phyloP scores from a whole-genome alignment of 148 eudicot genomes.

The Rhododendron vialii region DNA sequence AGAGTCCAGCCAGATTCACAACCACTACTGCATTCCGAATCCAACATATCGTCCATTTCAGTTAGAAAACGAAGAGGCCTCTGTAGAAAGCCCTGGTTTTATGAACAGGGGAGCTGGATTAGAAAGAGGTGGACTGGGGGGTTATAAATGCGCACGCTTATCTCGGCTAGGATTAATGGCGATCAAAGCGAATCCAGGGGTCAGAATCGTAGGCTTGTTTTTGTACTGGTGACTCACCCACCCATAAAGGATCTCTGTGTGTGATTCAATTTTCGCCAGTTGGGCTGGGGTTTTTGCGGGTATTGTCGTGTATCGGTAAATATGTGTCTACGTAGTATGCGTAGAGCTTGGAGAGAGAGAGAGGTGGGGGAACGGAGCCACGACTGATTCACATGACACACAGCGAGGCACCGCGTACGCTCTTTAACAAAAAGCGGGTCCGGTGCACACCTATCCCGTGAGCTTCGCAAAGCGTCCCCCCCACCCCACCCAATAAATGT shows the following conservation, averaged over 20 bases:
- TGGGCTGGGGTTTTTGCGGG: neutral
- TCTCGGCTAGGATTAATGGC: neutral
- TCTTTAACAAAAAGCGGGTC: neutral
- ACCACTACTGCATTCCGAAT: conserved; percentile 38
- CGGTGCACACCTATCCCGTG: neutral
- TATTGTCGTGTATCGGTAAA: neutral
- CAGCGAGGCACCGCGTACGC: neutral
- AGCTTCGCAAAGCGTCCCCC: neutral
- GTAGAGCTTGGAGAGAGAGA: neutral
- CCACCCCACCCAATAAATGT: too few species aligned
- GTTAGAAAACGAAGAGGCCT: neutral
- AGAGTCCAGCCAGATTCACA: conserved; percentile 84
- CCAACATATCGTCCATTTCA: neutral
- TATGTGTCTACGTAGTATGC: too few species aligned
- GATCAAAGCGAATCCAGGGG: neutral
- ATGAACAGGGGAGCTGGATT: neutral
- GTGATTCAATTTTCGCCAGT: neutral
- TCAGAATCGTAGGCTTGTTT: neutral
- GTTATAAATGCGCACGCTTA: neutral
- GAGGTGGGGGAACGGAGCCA: neutral
- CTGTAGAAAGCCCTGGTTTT: neutral
- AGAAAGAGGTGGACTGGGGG: neutral
- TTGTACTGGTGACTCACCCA: neutral
- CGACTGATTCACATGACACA: neutral
- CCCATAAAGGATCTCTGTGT: neutral